Evolutionary conservation across 768 basidiomycete genomes (phyloP).

Genomic region (Suillus plorans): DNA sequence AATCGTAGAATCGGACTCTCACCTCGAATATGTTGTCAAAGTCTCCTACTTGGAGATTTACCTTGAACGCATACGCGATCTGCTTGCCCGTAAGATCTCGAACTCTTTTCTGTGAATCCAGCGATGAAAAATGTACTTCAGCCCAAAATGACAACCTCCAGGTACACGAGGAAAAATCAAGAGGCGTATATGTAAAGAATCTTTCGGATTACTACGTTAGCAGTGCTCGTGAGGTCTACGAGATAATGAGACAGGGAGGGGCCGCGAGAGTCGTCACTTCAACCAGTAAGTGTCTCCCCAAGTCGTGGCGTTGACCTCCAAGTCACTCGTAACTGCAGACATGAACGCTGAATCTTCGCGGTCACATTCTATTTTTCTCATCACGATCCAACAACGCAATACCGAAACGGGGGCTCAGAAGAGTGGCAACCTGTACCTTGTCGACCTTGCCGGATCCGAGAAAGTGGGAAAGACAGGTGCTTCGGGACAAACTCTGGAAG

Average conservation of each 20-base stretch:
- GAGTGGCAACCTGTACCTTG: conserved; percentile 94
- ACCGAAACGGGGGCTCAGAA: conserved; percentile 95
- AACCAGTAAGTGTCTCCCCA: conserved; percentile 69
- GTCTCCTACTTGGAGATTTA: conserved; percentile 99
- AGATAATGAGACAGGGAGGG: conserved; percentile 98
- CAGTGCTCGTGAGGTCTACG: conserved; percentile 93
- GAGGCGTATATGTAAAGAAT: conserved; percentile 97
- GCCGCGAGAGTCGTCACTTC: conserved; percentile 88
- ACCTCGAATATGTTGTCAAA: conserved; percentile 97
- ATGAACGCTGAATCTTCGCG: conserved; percentile 99
- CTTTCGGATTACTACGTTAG: conserved; percentile 98
- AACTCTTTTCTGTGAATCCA: not conserved
- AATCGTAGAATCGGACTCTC: conserved; percentile 92
- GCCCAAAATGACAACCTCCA: conserved; percentile 98
- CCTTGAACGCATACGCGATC: conserved; percentile 91
- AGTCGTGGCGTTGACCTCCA: conserved; percentile 7
- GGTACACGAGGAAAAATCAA: conserved; percentile 96
- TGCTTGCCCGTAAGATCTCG: conserved; percentile 81
- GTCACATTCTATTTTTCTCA: conserved; percentile 98
- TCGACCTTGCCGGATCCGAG: conserved; percentile 97
- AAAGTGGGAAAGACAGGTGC: conserved; percentile 99
- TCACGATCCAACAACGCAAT: conserved; percentile 95
- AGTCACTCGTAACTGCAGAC: conserved; percentile 47
- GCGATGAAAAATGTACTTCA: conserved; percentile 21
- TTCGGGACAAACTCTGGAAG: conserved; percentile 97